phyloP scores from a whole-genome alignment of 805 yeast genomes.

The Schizosaccharomyces octosporus region DNA sequence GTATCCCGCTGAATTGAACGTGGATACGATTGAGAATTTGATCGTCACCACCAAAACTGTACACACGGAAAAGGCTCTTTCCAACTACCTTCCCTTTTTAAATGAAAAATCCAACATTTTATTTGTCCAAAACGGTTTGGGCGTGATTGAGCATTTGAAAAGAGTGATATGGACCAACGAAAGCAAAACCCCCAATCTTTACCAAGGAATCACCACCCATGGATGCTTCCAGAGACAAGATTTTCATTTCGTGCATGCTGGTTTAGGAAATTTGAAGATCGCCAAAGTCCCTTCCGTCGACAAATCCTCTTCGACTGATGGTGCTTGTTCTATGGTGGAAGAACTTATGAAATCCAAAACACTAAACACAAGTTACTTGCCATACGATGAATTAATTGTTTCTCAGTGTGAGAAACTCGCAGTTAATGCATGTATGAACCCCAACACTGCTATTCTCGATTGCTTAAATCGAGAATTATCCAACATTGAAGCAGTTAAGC shows the following conservation, averaged over 20 bases:
- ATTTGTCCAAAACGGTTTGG: neutral
- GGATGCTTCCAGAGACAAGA: neutral
- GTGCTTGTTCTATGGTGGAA: neutral
- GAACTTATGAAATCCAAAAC: neutral
- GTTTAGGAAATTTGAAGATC: neutral
- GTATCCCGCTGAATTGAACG: neutral
- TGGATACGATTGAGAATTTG: neutral
- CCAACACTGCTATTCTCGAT: conserved; percentile 53
- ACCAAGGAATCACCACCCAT: neutral
- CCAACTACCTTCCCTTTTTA: neutral
- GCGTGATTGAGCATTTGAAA: neutral
- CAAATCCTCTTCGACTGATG: neutral
- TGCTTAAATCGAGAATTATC: conserved; percentile 54
- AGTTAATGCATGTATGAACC: conserved; percentile 64
- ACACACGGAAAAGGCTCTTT: neutral
- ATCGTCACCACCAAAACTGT: neutral
- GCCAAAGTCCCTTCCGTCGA: neutral
- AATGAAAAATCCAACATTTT: neutral
- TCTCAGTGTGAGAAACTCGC: conserved; percentile 52
- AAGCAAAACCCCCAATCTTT: neutral
- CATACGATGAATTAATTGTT: neutral
- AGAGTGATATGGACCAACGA: neutral
- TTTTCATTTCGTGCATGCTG: neutral
- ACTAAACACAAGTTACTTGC: neutral
- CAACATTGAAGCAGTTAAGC: conserved; percentile 23